Evolutionary conservation across 371 early-diverging fungal genomes (phyloP).

Genomic region (Apophysomyces ossiformis): DNA sequence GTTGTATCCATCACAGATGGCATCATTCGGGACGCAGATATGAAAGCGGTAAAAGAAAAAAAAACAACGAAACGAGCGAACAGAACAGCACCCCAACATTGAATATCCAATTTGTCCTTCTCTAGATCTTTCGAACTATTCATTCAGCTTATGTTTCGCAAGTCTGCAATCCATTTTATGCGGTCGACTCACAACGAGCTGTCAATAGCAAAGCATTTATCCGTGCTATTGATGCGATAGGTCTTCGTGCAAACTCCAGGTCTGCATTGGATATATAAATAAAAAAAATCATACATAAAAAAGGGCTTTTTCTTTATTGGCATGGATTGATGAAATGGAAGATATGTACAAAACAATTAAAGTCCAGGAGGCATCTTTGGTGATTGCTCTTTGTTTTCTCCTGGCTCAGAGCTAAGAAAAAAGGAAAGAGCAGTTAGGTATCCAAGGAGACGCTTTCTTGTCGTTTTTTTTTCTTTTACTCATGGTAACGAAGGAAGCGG

Average conservation of each 20-base stretch:
- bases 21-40: slow-evolving; percentile 77
- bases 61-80: neutral
- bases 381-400: slow-evolving; percentile 20
- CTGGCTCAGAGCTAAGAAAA: slow-evolving; percentile 17
- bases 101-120: neutral
- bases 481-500: slow-evolving; percentile 79
- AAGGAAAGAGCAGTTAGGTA: neutral
- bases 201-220: slow-evolving; percentile 62
- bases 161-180: slow-evolving; percentile 86
- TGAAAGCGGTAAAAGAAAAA: slow-evolving; percentile 66
- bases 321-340: neutral
- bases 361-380: slow-evolving; percentile 16
- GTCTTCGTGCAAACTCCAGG: slow-evolving; percentile 30
- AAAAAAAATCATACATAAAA: too few relatives aligned
- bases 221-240: slow-evolving; percentile 63
- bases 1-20: slow-evolving; percentile 79
- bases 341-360: slow-evolving; percentile 9
- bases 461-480: slow-evolving; percentile 36
- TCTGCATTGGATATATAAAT: slow-evolving; percentile 29
- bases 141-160: slow-evolving; percentile 80
- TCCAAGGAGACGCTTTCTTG: neutral
- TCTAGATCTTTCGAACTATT: slow-evolving; percentile 77
- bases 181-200: slow-evolving; percentile 60
- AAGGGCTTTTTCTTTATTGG: too few relatives aligned
- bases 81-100: neutral